phyloP scores from a whole-genome alignment of 495 filamentous ascomycete species.

The Xylaria curta region DNA sequence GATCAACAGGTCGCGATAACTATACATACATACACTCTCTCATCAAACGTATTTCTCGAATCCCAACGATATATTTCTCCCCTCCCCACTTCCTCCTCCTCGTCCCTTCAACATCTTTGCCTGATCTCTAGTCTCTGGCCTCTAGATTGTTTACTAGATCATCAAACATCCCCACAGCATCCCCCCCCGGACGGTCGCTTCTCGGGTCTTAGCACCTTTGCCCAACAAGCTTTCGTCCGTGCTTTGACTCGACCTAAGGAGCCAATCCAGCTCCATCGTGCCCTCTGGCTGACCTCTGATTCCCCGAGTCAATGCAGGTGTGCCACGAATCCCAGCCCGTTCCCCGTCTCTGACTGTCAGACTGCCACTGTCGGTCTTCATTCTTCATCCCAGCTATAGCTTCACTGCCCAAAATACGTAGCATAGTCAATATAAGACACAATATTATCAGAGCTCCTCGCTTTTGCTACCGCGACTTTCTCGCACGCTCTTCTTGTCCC shows the following conservation, averaged over 20 bases:
- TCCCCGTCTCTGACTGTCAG: neutral
- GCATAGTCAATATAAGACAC: slow-evolving; percentile 61
- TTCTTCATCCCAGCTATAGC: slow-evolving; percentile 6
- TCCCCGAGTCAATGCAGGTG: neutral
- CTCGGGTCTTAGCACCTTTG: slow-evolving; percentile 12
- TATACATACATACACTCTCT: neutral
- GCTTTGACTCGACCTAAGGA: slow-evolving; percentile 4
- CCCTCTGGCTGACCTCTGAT: neutral
- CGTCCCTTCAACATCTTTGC: neutral
- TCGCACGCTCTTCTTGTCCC: slow-evolving; percentile 27
- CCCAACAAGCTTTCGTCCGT: slow-evolving; percentile 17
- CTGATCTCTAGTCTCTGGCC: neutral
- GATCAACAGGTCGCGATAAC: neutral
- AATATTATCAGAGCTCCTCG: slow-evolving; percentile 46
- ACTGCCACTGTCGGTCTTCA: too few species aligned
- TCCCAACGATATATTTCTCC: neutral
- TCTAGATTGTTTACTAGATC: neutral
- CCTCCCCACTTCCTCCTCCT: neutral
- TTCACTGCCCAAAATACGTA: slow-evolving; percentile 51
- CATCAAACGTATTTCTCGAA: neutral
- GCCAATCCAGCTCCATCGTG: neutral
- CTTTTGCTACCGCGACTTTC: slow-evolving; percentile 39
- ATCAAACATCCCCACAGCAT: slow-evolving; percentile 12
- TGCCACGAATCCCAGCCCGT: slow-evolving; percentile 1
- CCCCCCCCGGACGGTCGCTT: slow-evolving; percentile 9